Base-by-base conservation (phyloP, 139 green algal species). In the Dunaliella primolecta region DNA sequence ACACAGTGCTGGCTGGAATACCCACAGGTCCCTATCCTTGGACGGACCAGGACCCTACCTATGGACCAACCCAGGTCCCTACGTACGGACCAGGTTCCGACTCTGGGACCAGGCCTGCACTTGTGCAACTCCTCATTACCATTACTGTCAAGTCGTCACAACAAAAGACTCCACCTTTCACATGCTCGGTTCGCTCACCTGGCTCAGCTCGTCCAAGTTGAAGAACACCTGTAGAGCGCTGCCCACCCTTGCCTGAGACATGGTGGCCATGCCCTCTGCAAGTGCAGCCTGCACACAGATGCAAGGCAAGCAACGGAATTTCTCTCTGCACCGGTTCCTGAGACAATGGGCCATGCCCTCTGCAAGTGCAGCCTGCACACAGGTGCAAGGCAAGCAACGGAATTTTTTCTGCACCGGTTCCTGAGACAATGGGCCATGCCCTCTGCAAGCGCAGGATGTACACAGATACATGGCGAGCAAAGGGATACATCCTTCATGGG, bases 191-290 rank as follows among this genome's bases (percentile, higher is more conserved):
- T n/a, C n/a, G n/a, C n/a, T n/a, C 84, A 94, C 93, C 89, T 91
- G 81, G 31, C 86, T 79, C 75, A 98, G 89, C 86, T 96, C 87
- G 34, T 92, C 87, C 78, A 98, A 88, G 89, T 98, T 98, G 94
- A 96, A 97, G 75, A 94, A 95, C 24, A 98, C 94, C 88, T 98
- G 95, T 82, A 98, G 92, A 7, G 96, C 95, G 27, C 87, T 92
- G 76, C 95, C 96, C 78, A 98, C 94, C 3, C 97, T 94, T 2
- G 94, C 94, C 87, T 98, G 96, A 87, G 92, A 97, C 36, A 95
- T 87, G 25, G 86, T 86, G 31, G 94, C 88, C 89, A 98, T 94
- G 33, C 96, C 96, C 21, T 91, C 84, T n/a, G 78, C 75, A 46
- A 98, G 91, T 3, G 90, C 89, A 0, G 86, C 90, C 91, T 98